Conservation (phyloP, 1,284 basidiomycete species). For the Afroboletus lepidellus region DNA sequence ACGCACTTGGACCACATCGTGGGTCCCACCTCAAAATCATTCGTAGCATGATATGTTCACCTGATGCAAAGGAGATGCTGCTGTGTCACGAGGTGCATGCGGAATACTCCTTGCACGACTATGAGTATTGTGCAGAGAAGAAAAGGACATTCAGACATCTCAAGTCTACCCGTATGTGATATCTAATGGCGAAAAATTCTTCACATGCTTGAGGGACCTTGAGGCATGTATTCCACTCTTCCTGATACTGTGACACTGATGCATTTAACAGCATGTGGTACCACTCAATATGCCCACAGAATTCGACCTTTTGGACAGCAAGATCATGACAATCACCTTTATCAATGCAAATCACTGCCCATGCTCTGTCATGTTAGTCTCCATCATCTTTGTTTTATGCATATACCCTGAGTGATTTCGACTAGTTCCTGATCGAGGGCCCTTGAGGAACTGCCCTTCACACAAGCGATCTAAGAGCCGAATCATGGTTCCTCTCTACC, state of each 20-base stretch:
- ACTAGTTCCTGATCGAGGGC: conserved; percentile 84
- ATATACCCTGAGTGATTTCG: neutral
- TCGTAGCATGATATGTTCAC: conserved; percentile 72
- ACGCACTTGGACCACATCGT: conserved; percentile 81
- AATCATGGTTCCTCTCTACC: conserved; percentile 71
- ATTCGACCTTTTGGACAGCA: conserved; percentile 56
- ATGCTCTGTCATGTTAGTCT: conserved; percentile 81
- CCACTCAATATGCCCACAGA: conserved; percentile 63
- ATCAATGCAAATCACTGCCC: conserved; percentile 95
- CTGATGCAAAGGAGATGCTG: conserved; percentile 81
- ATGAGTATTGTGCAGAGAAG: conserved; percentile 50
- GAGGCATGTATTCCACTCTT: conserved; percentile 14
- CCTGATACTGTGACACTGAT: conserved; percentile 34
- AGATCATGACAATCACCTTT: conserved; percentile 71
- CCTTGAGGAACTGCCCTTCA: conserved; percentile 73
- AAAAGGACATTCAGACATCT: conserved; percentile 67
- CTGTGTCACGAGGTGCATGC: conserved; percentile 68
- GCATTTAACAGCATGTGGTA: conserved; percentile 34
- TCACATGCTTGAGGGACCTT: conserved; percentile 59
- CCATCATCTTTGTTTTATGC: neutral
- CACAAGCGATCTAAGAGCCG: conserved; percentile 90
- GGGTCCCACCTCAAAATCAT: conserved; percentile 68
- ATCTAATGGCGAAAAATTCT: conserved; percentile 46
- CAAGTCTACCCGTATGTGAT: conserved; percentile 50
- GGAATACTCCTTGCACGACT: conserved; percentile 57